Percentiles rank a stretch among this genome's conserved stretches.
Conservation (phyloP, 1,284 basidiomycete genomes). For the Papiliotrema flavescens region DNA sequence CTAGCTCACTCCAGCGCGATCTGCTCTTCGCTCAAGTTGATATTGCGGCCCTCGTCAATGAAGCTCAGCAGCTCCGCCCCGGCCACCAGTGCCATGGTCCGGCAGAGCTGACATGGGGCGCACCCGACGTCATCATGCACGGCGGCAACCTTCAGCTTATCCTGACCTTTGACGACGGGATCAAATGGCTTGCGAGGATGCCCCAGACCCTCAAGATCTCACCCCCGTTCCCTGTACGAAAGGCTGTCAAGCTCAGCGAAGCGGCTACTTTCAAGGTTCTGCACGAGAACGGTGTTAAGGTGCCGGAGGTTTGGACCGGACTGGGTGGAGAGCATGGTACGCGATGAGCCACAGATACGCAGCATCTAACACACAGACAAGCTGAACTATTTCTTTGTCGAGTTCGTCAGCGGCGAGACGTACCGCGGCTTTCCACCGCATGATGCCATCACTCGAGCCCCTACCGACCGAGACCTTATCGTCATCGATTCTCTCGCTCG, state of each 20-base stretch:
- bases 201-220: background rate
- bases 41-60: no score
- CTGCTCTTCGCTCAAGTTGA: no score
- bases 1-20: no score
- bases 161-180: slow-evolving; percentile 1
- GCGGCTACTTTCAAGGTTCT: background rate
- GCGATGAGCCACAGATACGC: background rate
- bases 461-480: background rate
- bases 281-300: background rate
- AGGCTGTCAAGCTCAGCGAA: background rate
- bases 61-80: no score
- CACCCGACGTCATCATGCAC: background rate
- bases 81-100: background rate
- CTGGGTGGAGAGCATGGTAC: background rate
- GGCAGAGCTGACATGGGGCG: background rate
- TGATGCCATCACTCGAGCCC: background rate
- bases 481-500: slow-evolving; percentile 1
- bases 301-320: background rate
- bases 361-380: background rate
- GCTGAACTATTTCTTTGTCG: background rate
- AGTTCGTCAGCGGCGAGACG: background rate
- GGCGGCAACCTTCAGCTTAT: background rate
- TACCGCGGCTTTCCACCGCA: background rate
- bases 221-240: background rate
- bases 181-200: background rate